These are phyloP conservation scores for Trichothecium sympodiale DNA, from an alignment of 2,329 filamentous ascomycete species.

Conservation along the genomic window DNA sequence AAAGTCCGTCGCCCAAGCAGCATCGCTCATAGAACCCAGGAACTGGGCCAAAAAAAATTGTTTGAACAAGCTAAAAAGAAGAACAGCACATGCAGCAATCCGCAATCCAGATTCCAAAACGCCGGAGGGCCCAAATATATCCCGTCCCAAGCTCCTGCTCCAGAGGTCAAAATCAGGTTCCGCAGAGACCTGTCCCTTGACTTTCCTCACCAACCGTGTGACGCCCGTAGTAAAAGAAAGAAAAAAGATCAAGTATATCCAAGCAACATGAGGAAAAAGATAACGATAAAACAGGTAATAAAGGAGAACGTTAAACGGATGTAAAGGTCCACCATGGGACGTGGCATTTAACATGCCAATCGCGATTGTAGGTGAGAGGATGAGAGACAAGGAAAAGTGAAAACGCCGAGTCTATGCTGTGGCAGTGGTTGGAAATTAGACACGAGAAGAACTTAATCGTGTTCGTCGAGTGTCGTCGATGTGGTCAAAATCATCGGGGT, in stretches of 20 bases:
- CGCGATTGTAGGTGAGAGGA: neutral
- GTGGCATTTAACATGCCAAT: too few relatives aligned
- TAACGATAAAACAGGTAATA: too few relatives aligned
- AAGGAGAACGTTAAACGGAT: too few relatives aligned
- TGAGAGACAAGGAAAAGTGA: conserved; percentile 10
- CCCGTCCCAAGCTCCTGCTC: too few relatives aligned
- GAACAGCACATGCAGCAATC: too few relatives aligned
- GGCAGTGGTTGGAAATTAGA: conserved; percentile 14
- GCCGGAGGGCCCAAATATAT: too few relatives aligned
- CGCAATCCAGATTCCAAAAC: too few relatives aligned
- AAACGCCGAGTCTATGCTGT: conserved; percentile 24
- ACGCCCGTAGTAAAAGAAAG: too few relatives aligned
- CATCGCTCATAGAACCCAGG: conserved; percentile 1
- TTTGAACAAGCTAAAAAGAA: neutral
- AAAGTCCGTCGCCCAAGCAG: neutral
- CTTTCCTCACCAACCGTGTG: too few relatives aligned
- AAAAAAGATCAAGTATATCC: conserved; percentile 14
- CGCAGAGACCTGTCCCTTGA: too few relatives aligned
- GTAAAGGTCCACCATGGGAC: too few relatives aligned
- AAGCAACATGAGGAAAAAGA: neutral
- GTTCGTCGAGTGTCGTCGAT: conserved; percentile 6
- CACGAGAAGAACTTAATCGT: conserved; percentile 12
- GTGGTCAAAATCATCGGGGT: conserved; percentile 1
- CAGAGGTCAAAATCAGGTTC: too few relatives aligned
- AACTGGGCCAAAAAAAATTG: neutral